phyloP scores from a whole-genome alignment of 768 basidiomycete species.

The Mycena maculata region DNA sequence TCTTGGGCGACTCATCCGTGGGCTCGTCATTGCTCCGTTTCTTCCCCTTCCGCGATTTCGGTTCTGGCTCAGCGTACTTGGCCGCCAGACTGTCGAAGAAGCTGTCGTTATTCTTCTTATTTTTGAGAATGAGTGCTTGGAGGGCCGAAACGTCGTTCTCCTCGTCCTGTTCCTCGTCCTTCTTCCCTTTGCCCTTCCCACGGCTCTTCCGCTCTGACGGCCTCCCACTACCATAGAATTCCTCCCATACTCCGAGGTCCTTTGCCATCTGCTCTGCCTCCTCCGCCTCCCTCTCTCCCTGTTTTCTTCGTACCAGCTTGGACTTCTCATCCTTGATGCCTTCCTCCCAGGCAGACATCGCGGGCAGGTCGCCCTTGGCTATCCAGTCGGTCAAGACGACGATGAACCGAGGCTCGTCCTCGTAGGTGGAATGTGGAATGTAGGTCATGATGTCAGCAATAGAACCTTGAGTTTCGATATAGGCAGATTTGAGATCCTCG shows the following conservation, averaged over 20 bases:
- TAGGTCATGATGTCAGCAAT: slow-evolving; percentile 85
- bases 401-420: slow-evolving; percentile 90
- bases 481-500: slow-evolving; percentile 82
- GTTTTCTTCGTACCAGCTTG: slow-evolving; percentile 76
- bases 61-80: slow-evolving; percentile 72
- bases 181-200: slow-evolving; percentile 63
- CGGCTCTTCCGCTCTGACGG: slow-evolving; percentile 67
- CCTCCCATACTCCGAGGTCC: slow-evolving; percentile 94
- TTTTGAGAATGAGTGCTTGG: slow-evolving; percentile 85
- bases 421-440: slow-evolving; percentile 86
- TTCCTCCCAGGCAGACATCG: slow-evolving; percentile 72
- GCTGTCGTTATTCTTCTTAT: slow-evolving; percentile 70
- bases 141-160: slow-evolving; percentile 76
- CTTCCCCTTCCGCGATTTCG: slow-evolving; percentile 63
- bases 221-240: slow-evolving; percentile 87
- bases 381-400: slow-evolving; percentile 75
- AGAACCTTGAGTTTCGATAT: slow-evolving; percentile 75
- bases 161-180: slow-evolving; percentile 54
- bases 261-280: slow-evolving; percentile 89
- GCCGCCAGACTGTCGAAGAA: slow-evolving; percentile 82
- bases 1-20: slow-evolving; percentile 59
- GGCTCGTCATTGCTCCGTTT: slow-evolving; percentile 61
- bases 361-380: slow-evolving; percentile 64
- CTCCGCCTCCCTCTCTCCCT: slow-evolving; percentile 79
- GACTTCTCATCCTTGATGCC: slow-evolving; percentile 85